phyloP scores from a whole-genome alignment of 2,329 filamentous ascomycete genomes.

The Pleoardoris graminearum region DNA sequence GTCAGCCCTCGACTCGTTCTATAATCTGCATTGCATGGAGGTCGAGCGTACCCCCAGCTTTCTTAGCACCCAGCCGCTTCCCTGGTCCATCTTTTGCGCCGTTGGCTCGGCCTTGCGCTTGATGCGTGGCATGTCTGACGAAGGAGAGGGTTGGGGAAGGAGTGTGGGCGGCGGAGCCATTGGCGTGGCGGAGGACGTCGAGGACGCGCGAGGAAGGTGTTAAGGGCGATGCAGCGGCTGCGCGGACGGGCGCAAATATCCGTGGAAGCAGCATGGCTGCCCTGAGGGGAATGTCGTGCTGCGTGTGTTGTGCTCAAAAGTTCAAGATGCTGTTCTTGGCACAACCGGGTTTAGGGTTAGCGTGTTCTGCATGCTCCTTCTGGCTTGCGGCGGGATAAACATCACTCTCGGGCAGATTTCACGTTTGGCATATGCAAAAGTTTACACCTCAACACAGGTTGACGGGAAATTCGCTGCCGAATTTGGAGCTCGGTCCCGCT shows the following conservation, averaged over 20 bases:
- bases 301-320: slow-evolving; percentile 20
- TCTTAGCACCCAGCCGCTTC: slow-evolving; percentile 94
- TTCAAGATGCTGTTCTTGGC: slow-evolving; percentile 40
- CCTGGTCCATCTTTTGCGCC: slow-evolving; percentile 70
- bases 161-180: slow-evolving; percentile 28
- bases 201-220: slow-evolving; percentile 35
- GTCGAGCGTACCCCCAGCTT: slow-evolving; percentile 71
- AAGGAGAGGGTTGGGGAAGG: slow-evolving; percentile 48
- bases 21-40: no score
- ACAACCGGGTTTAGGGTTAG: background rate
- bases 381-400: no score
- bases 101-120: slow-evolving; percentile 69
- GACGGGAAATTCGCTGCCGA: no score
- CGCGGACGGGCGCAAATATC: slow-evolving; percentile 44
- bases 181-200: slow-evolving; percentile 37
- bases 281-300: slow-evolving; percentile 22
- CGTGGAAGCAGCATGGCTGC: slow-evolving; percentile 47
- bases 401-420: no score
- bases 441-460: no score
- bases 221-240: slow-evolving; percentile 27
- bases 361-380: no score
- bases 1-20: slow-evolving; percentile 18
- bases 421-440: no score
- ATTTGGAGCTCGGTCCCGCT: no score
- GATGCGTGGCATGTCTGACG: slow-evolving; percentile 65